These are phyloP conservation scores for Lasiosphaeria hispida DNA, from an alignment of 495 filamentous ascomycete species.

Conservation along the genomic window DNA sequence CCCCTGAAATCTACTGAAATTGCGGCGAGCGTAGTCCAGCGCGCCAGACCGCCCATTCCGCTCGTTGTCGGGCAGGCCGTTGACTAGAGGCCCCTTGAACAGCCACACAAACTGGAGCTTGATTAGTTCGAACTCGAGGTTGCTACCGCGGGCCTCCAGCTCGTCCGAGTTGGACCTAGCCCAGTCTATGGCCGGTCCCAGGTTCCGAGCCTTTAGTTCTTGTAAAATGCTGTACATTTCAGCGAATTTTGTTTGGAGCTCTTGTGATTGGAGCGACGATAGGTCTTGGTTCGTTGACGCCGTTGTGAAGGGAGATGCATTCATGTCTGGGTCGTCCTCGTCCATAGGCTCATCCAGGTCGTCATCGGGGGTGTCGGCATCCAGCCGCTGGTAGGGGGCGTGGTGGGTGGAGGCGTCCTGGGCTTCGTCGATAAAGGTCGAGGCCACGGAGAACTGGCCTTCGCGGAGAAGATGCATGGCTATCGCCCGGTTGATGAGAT, in stretches of 20 bases:
- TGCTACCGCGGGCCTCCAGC: slow-evolving; percentile 80
- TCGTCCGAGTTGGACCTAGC: slow-evolving; percentile 63
- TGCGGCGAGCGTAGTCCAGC: slow-evolving; percentile 64
- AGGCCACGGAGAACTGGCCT: slow-evolving; percentile 85
- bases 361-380: slow-evolving; percentile 12
- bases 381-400: background rate
- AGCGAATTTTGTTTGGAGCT: slow-evolving; percentile 75
- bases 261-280: slow-evolving; percentile 58
- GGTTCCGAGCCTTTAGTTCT: slow-evolving; percentile 67
- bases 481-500: slow-evolving; percentile 85
- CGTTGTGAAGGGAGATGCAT: slow-evolving; percentile 6
- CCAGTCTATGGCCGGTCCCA: slow-evolving; percentile 84
- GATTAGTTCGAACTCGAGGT: slow-evolving; percentile 91
- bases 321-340: slow-evolving; percentile 22
- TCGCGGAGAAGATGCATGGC: slow-evolving; percentile 95
- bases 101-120: slow-evolving; percentile 84
- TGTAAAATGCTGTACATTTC: slow-evolving; percentile 89
- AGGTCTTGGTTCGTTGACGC: slow-evolving; percentile 38
- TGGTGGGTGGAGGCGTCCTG: slow-evolving; percentile 25
- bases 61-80: slow-evolving; percentile 44
- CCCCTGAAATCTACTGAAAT: slow-evolving; percentile 56
- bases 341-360: slow-evolving; percentile 26
- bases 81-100: slow-evolving; percentile 53
- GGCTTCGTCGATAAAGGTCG: slow-evolving; percentile 71
- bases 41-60: slow-evolving; percentile 51